Conservation (phyloP, 2,329 filamentous ascomycete genomes). For the Pseudogymnoascus sp. region DNA sequence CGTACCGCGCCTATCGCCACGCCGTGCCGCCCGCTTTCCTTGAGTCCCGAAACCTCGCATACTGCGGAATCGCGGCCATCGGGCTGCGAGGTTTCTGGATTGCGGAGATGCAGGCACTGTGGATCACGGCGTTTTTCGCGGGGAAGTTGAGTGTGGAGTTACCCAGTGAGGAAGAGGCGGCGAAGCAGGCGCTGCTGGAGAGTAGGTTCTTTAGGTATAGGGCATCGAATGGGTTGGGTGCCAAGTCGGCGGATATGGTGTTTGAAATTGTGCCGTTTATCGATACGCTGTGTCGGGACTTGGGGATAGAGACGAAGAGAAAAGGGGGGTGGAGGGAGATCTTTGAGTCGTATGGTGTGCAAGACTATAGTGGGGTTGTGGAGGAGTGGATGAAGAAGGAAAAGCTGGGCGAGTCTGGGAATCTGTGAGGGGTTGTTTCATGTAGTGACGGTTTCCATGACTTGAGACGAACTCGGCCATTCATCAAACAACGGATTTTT, state of each 20-base stretch:
- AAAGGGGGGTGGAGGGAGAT: slow-evolving; percentile 39
- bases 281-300: slow-evolving; percentile 55
- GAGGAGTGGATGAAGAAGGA: slow-evolving; percentile 30
- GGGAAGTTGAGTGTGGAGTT: slow-evolving; percentile 33
- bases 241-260: slow-evolving; percentile 56
- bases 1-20: slow-evolving; percentile 37
- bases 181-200: slow-evolving; percentile 51
- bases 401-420: neutral
- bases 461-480: neutral
- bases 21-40: slow-evolving; percentile 35
- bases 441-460: neutral
- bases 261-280: slow-evolving; percentile 69
- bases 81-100: slow-evolving; percentile 35
- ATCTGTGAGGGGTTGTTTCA: neutral
- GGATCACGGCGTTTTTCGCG: slow-evolving; percentile 56
- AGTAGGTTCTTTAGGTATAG: slow-evolving; percentile 61
- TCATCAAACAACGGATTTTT: neutral
- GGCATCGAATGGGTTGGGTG: slow-evolving; percentile 57
- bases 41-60: slow-evolving; percentile 35
- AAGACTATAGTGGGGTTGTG: slow-evolving; percentile 36
- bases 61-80: slow-evolving; percentile 33
- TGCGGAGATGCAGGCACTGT: slow-evolving; percentile 43
- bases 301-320: slow-evolving; percentile 48
- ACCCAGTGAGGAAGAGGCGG: slow-evolving; percentile 25
- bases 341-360: slow-evolving; percentile 34